phyloP scores from a whole-genome alignment of 345 rosid genomes.

The Populus tremula region DNA sequence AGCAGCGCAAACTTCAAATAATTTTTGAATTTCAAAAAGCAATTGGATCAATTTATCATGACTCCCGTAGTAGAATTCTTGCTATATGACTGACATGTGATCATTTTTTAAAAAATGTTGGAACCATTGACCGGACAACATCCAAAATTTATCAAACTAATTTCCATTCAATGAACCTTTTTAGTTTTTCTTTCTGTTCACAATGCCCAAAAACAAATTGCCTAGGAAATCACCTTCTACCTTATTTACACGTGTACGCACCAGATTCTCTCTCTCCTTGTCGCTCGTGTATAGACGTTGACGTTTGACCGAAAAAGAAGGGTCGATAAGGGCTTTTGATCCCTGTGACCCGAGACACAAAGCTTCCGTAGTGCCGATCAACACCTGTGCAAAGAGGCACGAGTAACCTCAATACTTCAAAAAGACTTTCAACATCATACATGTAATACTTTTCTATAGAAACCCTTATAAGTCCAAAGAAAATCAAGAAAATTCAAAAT shows the following conservation, averaged over 20 bases:
- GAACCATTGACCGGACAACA: background rate
- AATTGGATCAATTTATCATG: background rate
- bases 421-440: background rate
- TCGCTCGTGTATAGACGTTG: background rate
- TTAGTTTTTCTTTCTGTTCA: no score
- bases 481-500: background rate
- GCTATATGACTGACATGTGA: background rate
- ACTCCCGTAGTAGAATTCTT: background rate
- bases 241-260: conserved; percentile 4
- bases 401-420: background rate
- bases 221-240: background rate
- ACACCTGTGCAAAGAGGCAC: conserved; percentile 13
- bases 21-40: background rate
- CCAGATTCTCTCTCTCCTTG: conserved; percentile 1
- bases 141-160: background rate
- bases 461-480: background rate
- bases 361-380: conserved; percentile 13
- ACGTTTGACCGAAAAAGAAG: conserved; percentile 4
- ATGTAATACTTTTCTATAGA: background rate
- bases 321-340: conserved; percentile 14
- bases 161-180: background rate
- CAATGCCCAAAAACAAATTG: background rate
- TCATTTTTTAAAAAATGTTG: background rate
- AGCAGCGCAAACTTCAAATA: background rate
- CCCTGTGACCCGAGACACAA: conserved; percentile 19